Base-by-base conservation (phyloP, 2,329 filamentous ascomycete species). In the Aureobasidium vineae region DNA sequence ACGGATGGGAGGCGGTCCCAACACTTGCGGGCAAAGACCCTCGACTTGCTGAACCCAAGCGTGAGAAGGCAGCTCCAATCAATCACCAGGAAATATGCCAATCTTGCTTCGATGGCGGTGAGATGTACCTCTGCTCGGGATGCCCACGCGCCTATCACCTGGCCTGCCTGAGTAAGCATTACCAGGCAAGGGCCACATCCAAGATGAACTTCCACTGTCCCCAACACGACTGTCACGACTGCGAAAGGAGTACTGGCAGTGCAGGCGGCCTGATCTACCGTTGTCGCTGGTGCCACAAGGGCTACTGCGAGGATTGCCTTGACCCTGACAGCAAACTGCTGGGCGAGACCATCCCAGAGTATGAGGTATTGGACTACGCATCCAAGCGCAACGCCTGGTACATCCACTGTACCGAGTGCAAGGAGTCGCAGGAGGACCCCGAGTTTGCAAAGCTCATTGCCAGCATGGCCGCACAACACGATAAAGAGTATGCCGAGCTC, bases 281-380 rank as follows among this genome's bases (percentile, higher is more conserved):
- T 26, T 87, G 85, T 70, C 78, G 83, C 10, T 85, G 79, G 78
- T 88, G 85, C 68, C 79, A 82, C 33, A 75, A 75, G 2, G 84
- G 81, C 0, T 86, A 79, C 70, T 88, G 85, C 70, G 85, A 88
- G 65, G 82, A 86, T 52, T 87, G 85, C 70, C 72, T 87, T 0
- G 80, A 86, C 56, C 78, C 82, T 4, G 75, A 77, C 2, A 79
- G 80, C 0, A 76, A 77, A 4, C 79, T 87, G 0, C 71, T 87
- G 15, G 84, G 82, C 11, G 79, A 83, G 28, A 81, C 79, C 16
- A 73, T 86, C 0, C 77, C 79, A 1, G 84, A 86, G 70, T 84
- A 82, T 63, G 79, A 85, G 65, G 69, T 82, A n/a, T 74, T 85
- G 1, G 79, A 77, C 0, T 84, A 82, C 65, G 73, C 72, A 0